A percentile compares a stretch with the other conserved stretches of the same genome.
phyloP scores from a whole-genome alignment of 2,329 filamentous ascomycete species.

The Aspergillus nomiae region DNA sequence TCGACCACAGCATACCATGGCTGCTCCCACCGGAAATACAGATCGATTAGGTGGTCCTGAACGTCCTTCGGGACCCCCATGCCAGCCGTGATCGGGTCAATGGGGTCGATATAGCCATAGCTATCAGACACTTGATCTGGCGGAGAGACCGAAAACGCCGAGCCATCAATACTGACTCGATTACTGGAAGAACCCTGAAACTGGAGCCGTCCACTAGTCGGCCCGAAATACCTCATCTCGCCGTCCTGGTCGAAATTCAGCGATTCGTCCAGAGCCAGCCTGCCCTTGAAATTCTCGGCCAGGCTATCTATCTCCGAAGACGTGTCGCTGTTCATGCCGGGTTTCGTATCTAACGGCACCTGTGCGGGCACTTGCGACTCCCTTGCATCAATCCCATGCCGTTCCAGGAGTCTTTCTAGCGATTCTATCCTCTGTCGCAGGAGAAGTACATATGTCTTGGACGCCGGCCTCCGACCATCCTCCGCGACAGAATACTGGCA shows the following conservation, averaged over 20 bases:
- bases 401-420: slow-evolving; percentile 32
- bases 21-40: slow-evolving; percentile 43
- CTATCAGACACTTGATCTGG: slow-evolving; percentile 1
- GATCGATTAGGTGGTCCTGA: slow-evolving; percentile 32
- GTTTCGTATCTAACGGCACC: neutral
- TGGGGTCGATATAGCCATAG: slow-evolving; percentile 4
- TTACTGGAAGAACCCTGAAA: slow-evolving; percentile 24
- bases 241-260: slow-evolving; percentile 39
- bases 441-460: slow-evolving; percentile 39
- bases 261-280: slow-evolving; percentile 38
- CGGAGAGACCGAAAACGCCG: neutral
- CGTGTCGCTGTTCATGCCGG: neutral
- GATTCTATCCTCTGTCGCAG: slow-evolving; percentile 35
- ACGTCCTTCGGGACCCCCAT: slow-evolving; percentile 25
- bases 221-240: slow-evolving; percentile 40
- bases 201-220: slow-evolving; percentile 38
- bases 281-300: slow-evolving; percentile 31
- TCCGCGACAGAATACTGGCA: slow-evolving; percentile 36
- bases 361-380: slow-evolving; percentile 14
- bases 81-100: neutral
- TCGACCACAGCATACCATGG: slow-evolving; percentile 41
- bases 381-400: slow-evolving; percentile 34
- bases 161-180: slow-evolving; percentile 2
- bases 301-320: slow-evolving; percentile 21
- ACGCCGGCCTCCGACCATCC: slow-evolving; percentile 38